phyloP scores from a whole-genome alignment of 345 rosid species.

The rapeseed (Brassica napus) region Da-Ae NC_063446.1:849501-850000 shows the following conservation, averaged over 20 bases:
- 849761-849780: no score
- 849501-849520: conserved; percentile 29
- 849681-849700: no score
- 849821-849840: conserved; percentile 20
- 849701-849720: no score
- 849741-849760: no score
- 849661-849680: no score
- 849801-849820: conserved; percentile 18
- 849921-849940: background rate
- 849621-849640: no score
- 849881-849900: background rate
- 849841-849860: conserved; percentile 24
- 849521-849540: conserved; percentile 27
- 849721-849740: no score
- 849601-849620: no score
- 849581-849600: conserved; percentile 36
- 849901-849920: background rate
- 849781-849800: conserved; percentile 35
- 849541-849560: conserved; percentile 17
- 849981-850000: background rate
- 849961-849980: background rate
- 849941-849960: background rate
- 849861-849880: conserved; percentile 21
- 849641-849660: no score
- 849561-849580: conserved; percentile 14